Conservation (phyloP, 306 rosid genomes). For the Pachyrhizus erosus region DNA sequence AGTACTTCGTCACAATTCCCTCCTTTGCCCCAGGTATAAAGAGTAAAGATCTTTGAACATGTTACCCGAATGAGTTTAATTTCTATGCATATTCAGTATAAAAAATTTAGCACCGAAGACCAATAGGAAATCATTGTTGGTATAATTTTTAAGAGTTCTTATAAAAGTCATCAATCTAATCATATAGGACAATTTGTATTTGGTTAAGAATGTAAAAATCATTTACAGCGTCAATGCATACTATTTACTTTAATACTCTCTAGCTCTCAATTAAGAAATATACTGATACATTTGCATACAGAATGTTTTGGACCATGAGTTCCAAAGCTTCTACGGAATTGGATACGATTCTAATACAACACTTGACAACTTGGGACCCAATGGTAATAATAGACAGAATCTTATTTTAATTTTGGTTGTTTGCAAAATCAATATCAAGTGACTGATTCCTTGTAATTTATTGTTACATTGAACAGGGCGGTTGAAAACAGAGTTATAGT, state of each 20-base stretch:
- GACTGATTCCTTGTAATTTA: constrained; percentile 32
- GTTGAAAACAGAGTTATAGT: constrained; percentile 73
- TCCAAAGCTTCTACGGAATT: constrained; percentile 83
- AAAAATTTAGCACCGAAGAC: background rate
- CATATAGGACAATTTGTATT: background rate
- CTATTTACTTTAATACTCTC: background rate
- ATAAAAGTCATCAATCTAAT: background rate
- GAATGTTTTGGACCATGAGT: constrained; percentile 75
- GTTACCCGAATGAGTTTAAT: background rate
- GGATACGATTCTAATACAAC: constrained; percentile 76
- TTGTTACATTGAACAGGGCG: constrained; percentile 64
- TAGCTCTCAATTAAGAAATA: constrained; percentile 10
- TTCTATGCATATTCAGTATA: background rate
- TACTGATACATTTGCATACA: constrained; percentile 50
- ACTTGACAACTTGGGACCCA: constrained; percentile 78
- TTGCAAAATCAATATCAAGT: background rate
- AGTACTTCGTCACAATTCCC: constrained; percentile 67
- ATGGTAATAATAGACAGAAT: constrained; percentile 54
- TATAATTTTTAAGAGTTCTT: background rate
- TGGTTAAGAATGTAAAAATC: background rate
- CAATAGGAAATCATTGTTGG: background rate
- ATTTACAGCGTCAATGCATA: background rate
- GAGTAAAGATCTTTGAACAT: constrained; percentile 34
- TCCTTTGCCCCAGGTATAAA: constrained; percentile 75
- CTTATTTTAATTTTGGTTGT: constrained; percentile 13